Evolutionary conservation across 1,139 yeast species (phyloP).

Genomic region (Candida mesenterica): DNA sequence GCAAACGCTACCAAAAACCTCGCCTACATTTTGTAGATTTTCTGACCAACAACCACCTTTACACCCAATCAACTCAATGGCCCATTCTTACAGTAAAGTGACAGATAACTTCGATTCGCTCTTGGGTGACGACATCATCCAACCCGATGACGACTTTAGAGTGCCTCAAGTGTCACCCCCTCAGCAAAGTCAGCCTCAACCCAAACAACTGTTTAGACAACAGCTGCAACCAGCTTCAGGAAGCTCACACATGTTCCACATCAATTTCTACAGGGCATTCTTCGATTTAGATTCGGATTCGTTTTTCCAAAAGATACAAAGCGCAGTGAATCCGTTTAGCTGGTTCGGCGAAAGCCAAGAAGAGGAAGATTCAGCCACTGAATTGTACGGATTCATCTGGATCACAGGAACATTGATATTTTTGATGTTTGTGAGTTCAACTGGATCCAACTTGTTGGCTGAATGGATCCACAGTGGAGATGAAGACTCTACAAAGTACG

Average conservation of each 20-base stretch:
- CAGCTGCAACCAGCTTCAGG: constrained; percentile 12
- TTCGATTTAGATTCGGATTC: constrained; percentile 66
- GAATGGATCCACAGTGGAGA: constrained; percentile 44
- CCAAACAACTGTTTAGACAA: constrained; percentile 4
- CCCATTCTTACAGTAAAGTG: constrained; percentile 1
- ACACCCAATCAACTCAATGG: constrained; percentile 3
- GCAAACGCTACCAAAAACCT: too few relatives aligned
- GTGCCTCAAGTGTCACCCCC: constrained; percentile 13
- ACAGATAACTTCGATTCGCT: constrained; percentile 3
- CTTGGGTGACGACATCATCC: constrained; percentile 16
- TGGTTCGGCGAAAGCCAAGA: constrained; percentile 21
- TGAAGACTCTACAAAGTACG: constrained; percentile 40
- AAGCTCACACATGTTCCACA: constrained; percentile 49
- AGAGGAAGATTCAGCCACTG: constrained; percentile 47
- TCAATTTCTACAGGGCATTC: constrained; percentile 55
- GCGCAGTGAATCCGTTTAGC: constrained; percentile 45
- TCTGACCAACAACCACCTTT: too few relatives aligned
- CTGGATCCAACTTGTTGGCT: constrained; percentile 46
- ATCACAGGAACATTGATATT: constrained; percentile 76
- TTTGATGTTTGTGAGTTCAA: constrained; percentile 69
- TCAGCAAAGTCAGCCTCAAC: constrained; percentile 1
- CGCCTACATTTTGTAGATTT: too few relatives aligned
- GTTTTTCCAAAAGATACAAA: constrained; percentile 46
- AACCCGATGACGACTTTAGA: constrained; percentile 20
- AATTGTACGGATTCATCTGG: constrained; percentile 84